Conservation (phyloP, 2,329 filamentous ascomycete genomes). For the Neoascochyta sp. region DNA sequence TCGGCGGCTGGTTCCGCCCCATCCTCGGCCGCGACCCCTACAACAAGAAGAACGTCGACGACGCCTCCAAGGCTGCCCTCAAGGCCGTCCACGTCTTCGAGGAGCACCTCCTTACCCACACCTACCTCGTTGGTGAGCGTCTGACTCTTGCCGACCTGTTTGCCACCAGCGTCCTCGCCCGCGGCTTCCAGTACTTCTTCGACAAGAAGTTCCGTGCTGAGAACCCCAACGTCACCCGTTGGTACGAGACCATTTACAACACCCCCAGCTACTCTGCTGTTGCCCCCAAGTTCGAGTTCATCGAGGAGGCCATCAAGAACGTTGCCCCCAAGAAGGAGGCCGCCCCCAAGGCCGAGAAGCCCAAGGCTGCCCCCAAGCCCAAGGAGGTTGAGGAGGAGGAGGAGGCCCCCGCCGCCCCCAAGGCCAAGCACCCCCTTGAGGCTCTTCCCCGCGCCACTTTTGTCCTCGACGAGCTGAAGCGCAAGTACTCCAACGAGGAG, state of each 20-base stretch:
- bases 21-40: slow-evolving; percentile 77
- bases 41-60: slow-evolving; percentile 97
- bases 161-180: slow-evolving; percentile 70
- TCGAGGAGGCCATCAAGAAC: slow-evolving; percentile 76
- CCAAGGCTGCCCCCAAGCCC: slow-evolving; percentile 56
- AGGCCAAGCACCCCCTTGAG: slow-evolving; percentile 96
- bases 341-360: slow-evolving; percentile 67
- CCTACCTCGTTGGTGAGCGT: slow-evolving; percentile 96
- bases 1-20: slow-evolving; percentile 82
- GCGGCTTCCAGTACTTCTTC: slow-evolving; percentile 91
- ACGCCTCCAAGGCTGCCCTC: slow-evolving; percentile 64
- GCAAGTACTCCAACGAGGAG: slow-evolving; percentile 95
- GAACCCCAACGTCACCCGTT: slow-evolving; percentile 84
- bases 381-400: slow-evolving; percentile 57
- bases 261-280: slow-evolving; percentile 86
- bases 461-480: slow-evolving; percentile 96
- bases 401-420: slow-evolving; percentile 63
- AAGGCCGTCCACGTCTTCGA: slow-evolving; percentile 73
- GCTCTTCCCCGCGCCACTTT: slow-evolving; percentile 74
- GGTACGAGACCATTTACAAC: slow-evolving; percentile 92
- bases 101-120: slow-evolving; percentile 85
- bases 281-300: slow-evolving; percentile 68
- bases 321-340: slow-evolving; percentile 67
- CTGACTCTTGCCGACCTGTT: slow-evolving; percentile 96
- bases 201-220: slow-evolving; percentile 81